These are phyloP conservation scores for Annulohypoxylon stygium DNA, from an alignment of 495 filamentous ascomycete species.

Conservation along the genomic window DNA sequence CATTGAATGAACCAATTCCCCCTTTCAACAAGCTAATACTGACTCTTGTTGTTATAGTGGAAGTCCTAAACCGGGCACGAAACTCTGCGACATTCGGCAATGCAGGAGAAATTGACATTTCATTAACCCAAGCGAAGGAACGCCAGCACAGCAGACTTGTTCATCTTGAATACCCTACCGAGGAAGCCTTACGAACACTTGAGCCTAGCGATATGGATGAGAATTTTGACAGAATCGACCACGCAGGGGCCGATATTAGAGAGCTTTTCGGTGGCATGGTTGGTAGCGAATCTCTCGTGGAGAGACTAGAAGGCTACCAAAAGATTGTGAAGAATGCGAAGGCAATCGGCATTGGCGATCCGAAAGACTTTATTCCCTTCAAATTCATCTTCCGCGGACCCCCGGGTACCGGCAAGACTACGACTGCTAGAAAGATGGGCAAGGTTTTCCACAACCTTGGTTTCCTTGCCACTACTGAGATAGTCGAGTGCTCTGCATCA, in stretches of 20 bases:
- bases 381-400: slow-evolving; percentile 58
- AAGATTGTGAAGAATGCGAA: not conserved
- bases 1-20: no score
- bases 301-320: not conserved
- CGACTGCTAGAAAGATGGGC: slow-evolving; percentile 76
- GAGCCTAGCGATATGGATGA: slow-evolving; percentile 5
- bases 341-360: not conserved
- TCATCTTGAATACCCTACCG: not conserved
- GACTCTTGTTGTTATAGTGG: not conserved
- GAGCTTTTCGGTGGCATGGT: slow-evolving; percentile 4
- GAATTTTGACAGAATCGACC: slow-evolving; percentile 3
- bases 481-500: slow-evolving; percentile 69
- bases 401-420: slow-evolving; percentile 77
- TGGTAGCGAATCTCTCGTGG: not conserved
- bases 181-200: not conserved
- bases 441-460: slow-evolving; percentile 78
- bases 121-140: slow-evolving; percentile 69
- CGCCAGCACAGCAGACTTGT: slow-evolving; percentile 48
- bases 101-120: slow-evolving; percentile 71
- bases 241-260: not conserved
- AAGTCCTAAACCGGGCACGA: slow-evolving; percentile 1
- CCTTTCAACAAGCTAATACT: no score
- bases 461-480: slow-evolving; percentile 65
- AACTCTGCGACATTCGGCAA: slow-evolving; percentile 64
- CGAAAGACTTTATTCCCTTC: slow-evolving; percentile 33